Evolutionary conservation across 1,284 basidiomycete genomes (phyloP).

Genomic region (Heterobasidion occidentale): DNA sequence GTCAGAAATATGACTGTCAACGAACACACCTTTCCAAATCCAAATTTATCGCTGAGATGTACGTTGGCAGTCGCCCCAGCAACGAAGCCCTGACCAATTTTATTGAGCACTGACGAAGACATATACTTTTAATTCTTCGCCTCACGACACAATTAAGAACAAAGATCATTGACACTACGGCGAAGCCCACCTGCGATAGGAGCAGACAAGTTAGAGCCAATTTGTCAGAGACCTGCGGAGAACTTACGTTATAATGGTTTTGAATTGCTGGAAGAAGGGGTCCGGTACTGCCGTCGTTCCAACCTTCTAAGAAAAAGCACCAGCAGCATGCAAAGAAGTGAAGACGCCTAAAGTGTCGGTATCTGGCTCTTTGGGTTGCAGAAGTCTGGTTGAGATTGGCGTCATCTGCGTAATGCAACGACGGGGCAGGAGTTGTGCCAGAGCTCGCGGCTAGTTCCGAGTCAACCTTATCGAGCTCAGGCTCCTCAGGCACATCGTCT

Average conservation of each 20-base stretch:
- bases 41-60: constrained; percentile 43
- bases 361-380: constrained; percentile 2
- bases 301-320: constrained; percentile 40
- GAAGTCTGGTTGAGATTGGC: neutral
- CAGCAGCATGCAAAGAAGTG: constrained; percentile 33
- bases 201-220: neutral
- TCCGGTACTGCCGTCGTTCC: constrained; percentile 60
- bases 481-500: neutral
- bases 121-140: neutral
- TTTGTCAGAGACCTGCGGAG: neutral
- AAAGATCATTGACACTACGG: constrained; percentile 41
- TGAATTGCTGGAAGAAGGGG: constrained; percentile 51
- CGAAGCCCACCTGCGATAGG: constrained; percentile 32
- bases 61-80: constrained; percentile 45
- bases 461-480: neutral
- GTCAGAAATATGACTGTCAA: neutral
- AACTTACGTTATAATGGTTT: constrained; percentile 34
- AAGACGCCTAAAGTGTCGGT: neutral
- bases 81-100: constrained; percentile 38
- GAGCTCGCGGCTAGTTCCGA: neutral
- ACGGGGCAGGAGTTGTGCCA: constrained; percentile 1
- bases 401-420: neutral
- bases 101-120: neutral
- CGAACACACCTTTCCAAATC: constrained; percentile 47
- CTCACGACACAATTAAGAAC: constrained; percentile 33